phyloP scores from a whole-genome alignment of 371 early-diverging fungal genomes.

The Haplosporangium sp. region DNA sequence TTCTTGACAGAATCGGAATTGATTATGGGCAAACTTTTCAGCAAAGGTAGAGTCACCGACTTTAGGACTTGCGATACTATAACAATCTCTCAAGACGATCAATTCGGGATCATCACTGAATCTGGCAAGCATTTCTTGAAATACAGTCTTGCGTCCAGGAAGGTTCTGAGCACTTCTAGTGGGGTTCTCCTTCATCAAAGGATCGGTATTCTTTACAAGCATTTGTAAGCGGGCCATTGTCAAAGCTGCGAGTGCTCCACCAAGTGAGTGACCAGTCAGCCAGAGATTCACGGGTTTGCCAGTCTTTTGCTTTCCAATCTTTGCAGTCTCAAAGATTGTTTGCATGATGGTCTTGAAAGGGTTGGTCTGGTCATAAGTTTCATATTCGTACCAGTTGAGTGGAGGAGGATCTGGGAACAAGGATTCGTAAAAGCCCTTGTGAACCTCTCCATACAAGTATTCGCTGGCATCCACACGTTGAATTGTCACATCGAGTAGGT shows the following conservation, averaged over 20 bases:
- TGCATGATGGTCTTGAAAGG: conserved; percentile 61
- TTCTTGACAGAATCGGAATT: conserved; percentile 5
- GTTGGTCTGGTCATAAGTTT: conserved; percentile 53
- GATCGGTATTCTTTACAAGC: conserved; percentile 54
- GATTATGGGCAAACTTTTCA: conserved; percentile 29
- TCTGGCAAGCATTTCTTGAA: conserved; percentile 41
- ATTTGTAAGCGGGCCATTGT: conserved; percentile 62
- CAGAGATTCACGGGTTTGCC: conserved; percentile 60
- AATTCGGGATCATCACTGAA: conserved; percentile 18
- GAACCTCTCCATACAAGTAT: conserved; percentile 52
- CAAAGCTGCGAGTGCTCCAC: conserved; percentile 60
- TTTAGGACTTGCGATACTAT: conserved; percentile 61
- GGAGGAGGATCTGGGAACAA: conserved; percentile 50
- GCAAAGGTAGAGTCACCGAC: conserved; percentile 63
- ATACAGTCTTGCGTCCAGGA: conserved; percentile 23
- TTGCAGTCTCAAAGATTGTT: conserved; percentile 55
- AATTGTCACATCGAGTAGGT: conserved; percentile 46
- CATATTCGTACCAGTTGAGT: conserved; percentile 15
- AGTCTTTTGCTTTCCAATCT: conserved; percentile 27
- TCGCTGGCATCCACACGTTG: conserved; percentile 43
- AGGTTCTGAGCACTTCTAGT: conserved; percentile 2
- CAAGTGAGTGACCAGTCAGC: conserved; percentile 66
- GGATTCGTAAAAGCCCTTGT: conserved; percentile 53
- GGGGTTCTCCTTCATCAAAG: conserved; percentile 18
- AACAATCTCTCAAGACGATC: conserved; percentile 57